Conservation (phyloP, 305 asterid genomes). For the Petunia hybrid region DNA sequence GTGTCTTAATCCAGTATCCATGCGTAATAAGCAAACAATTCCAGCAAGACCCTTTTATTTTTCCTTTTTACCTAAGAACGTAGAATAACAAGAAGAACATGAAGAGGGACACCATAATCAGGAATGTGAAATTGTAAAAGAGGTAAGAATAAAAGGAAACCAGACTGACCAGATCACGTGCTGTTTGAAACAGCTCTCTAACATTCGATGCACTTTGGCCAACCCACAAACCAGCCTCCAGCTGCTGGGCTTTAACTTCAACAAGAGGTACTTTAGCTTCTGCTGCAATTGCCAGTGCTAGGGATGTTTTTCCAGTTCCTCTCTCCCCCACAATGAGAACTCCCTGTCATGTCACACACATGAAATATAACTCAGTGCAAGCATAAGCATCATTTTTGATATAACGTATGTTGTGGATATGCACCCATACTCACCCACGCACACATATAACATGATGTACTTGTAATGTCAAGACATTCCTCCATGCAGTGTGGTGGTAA, state of each 20-base stretch:
- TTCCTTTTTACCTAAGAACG: neutral
- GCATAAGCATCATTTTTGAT: slow-evolving; percentile 17
- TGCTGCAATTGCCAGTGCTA: slow-evolving; percentile 96
- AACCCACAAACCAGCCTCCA: slow-evolving; percentile 97
- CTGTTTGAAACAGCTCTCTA: slow-evolving; percentile 96
- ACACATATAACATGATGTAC: neutral
- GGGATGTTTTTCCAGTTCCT: slow-evolving; percentile 97
- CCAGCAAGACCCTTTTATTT: slow-evolving; percentile 18
- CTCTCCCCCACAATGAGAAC: slow-evolving; percentile 99
- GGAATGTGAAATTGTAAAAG: neutral
- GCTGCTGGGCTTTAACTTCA: slow-evolving; percentile 87
- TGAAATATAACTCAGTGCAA: slow-evolving; percentile 33
- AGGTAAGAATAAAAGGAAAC: slow-evolving; percentile 15
- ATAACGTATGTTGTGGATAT: neutral
- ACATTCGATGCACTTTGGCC: slow-evolving; percentile 99
- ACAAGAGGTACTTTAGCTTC: slow-evolving; percentile 99
- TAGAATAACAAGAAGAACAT: neutral
- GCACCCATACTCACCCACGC: neutral
- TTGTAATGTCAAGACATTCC: slow-evolving; percentile 10
- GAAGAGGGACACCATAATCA: slow-evolving; percentile 2
- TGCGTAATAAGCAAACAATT: slow-evolving; percentile 11
- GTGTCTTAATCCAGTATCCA: neutral
- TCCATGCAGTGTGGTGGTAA: neutral
- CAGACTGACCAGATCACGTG: slow-evolving; percentile 85
- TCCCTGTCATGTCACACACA: slow-evolving; percentile 62